Evolutionary conservation across 169 alveolate genomes (phyloP).

Genomic region (Eimeria maxima): DNA sequence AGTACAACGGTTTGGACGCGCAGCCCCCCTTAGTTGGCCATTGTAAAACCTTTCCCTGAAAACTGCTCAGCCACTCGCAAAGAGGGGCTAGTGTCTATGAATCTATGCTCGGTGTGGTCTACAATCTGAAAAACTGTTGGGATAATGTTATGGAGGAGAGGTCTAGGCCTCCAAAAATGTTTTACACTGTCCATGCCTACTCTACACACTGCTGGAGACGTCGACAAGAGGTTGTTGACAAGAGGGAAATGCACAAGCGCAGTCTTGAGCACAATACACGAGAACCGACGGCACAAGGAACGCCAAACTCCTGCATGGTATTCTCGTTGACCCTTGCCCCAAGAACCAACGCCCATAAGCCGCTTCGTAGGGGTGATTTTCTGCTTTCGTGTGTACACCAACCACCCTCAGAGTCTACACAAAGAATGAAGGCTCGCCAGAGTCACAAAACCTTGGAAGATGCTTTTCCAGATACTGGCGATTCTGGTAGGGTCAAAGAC

Average conservation of each 20-base stretch:
- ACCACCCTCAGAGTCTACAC: not conserved
- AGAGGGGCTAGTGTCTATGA: too few relatives aligned
- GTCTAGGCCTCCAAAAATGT: not conserved
- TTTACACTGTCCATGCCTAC: not conserved
- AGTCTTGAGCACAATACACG: not conserved
- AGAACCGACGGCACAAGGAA: not conserved
- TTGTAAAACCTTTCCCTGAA: too few relatives aligned
- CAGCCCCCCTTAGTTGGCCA: too few relatives aligned
- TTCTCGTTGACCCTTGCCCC: not conserved
- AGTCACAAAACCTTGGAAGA: not conserved
- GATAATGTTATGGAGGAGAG: not conserved
- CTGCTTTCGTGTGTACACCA: not conserved
- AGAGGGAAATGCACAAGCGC: not conserved
- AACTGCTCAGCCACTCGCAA: too few relatives aligned
- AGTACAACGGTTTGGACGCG: too few relatives aligned
- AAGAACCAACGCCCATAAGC: not conserved
- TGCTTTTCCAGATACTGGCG: not conserved
- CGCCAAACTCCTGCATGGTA: not conserved
- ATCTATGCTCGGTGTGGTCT: too few relatives aligned
- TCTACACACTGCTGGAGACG: not conserved
- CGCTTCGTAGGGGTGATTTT: too few relatives aligned
- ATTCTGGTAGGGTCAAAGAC: not conserved
- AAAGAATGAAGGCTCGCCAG: not conserved
- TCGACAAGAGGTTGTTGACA: too few relatives aligned
- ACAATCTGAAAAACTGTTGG: not conserved